Evolutionary conservation across 2,329 filamentous ascomycete species (phyloP).

Genomic region (Aureobasidium pullulans): DNA sequence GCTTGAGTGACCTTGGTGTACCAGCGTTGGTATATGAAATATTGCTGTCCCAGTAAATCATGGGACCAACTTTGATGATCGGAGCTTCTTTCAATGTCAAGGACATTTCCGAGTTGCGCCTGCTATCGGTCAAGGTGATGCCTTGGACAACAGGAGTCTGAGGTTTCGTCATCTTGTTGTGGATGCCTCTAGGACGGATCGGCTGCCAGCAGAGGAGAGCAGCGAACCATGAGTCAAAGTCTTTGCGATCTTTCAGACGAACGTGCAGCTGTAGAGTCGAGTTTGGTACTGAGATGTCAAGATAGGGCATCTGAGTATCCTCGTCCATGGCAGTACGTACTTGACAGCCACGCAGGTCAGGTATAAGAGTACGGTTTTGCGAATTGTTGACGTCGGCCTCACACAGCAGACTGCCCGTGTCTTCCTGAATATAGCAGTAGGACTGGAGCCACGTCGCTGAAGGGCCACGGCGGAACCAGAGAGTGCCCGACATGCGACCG

Average conservation of each 20-base stretch:
- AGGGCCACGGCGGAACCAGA: slow-evolving; percentile 61
- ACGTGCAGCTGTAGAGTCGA: slow-evolving; percentile 56
- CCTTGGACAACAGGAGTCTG: slow-evolving; percentile 25
- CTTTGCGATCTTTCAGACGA: slow-evolving; percentile 55
- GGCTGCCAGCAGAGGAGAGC: slow-evolving; percentile 78
- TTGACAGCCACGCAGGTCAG: slow-evolving; percentile 66
- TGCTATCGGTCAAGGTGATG: slow-evolving; percentile 19
- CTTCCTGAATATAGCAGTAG: slow-evolving; percentile 72
- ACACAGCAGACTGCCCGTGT: slow-evolving; percentile 66
- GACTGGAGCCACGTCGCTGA: slow-evolving; percentile 60
- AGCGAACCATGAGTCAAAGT: slow-evolving; percentile 73
- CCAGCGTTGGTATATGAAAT: slow-evolving; percentile 42
- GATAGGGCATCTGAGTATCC: slow-evolving; percentile 42
- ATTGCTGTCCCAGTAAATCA: slow-evolving; percentile 71
- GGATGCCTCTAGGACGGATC: slow-evolving; percentile 52
- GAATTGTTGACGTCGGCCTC: slow-evolving; percentile 60
- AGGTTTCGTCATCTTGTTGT: slow-evolving; percentile 47
- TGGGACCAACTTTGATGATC: slow-evolving; percentile 78
- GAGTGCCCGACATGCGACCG: slow-evolving; percentile 70
- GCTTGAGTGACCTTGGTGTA: slow-evolving; percentile 30
- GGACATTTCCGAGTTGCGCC: slow-evolving; percentile 44
- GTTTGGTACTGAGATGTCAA: slow-evolving; percentile 46
- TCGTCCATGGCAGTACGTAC: slow-evolving; percentile 48
- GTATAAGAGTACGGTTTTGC: slow-evolving; percentile 60
- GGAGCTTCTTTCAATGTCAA: slow-evolving; percentile 59